A percentile compares a stretch with the other conserved stretches of the same genome.
These are phyloP conservation scores for Colletotrichum cereale DNA, from an alignment of 2,329 filamentous ascomycete species.

Conservation along the genomic window DNA sequence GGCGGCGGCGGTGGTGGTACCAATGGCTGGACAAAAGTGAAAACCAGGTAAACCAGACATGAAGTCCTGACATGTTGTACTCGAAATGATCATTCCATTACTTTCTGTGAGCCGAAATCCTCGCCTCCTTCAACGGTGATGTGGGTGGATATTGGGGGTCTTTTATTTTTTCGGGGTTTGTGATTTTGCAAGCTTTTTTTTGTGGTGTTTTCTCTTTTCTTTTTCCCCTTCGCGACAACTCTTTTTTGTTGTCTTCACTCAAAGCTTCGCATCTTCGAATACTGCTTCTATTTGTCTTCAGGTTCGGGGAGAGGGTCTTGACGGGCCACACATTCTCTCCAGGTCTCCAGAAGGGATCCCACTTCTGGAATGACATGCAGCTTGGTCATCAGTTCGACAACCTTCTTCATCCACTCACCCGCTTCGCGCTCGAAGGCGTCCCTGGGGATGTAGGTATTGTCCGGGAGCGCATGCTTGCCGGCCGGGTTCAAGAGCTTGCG, in stretches of 20 bases:
- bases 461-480: background rate
- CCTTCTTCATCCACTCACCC: background rate
- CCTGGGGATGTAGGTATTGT: background rate
- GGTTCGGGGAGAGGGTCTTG: background rate
- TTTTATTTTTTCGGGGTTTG: too few species aligned
- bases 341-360: background rate
- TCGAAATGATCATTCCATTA: background rate
- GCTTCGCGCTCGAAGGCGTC: background rate
- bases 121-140: background rate
- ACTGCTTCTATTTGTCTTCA: background rate
- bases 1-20: slow-evolving; percentile 28
- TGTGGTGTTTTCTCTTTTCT: slow-evolving; percentile 12
- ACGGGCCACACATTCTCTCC: background rate
- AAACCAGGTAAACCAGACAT: slow-evolving; percentile 48
- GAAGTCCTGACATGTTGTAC: background rate
- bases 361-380: background rate
- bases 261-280: background rate
- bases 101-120: background rate
- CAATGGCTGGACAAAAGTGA: slow-evolving; percentile 58
- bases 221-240: background rate
- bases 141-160: too few species aligned
- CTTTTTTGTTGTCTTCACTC: background rate
- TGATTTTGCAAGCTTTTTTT: background rate
- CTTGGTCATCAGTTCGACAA: background rate
- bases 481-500: background rate